phyloP scores from a whole-genome alignment of 2,329 filamentous ascomycete genomes.

The Fusarium lyarnte region DNA sequence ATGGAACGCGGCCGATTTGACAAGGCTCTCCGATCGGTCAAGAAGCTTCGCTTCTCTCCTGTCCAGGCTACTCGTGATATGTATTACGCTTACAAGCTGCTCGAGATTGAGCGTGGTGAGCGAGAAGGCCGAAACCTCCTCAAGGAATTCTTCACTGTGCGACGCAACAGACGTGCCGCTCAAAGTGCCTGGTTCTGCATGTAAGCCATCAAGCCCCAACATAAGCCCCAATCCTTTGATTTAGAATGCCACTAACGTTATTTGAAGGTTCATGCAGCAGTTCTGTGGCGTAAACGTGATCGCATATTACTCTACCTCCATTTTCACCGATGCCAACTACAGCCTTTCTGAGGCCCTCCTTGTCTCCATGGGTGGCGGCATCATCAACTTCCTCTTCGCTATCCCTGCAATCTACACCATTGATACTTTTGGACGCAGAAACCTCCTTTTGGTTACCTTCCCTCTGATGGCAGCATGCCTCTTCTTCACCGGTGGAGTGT shows the following conservation, averaged over 20 bases:
- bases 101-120: constrained; percentile 46
- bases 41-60: constrained; percentile 56
- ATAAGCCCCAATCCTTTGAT: neutral
- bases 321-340: constrained; percentile 53
- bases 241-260: neutral
- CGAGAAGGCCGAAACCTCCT: constrained; percentile 43
- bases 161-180: constrained; percentile 49
- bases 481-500: constrained; percentile 62
- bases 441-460: constrained; percentile 66
- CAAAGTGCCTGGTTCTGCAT: constrained; percentile 51
- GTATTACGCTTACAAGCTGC: constrained; percentile 57
- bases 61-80: constrained; percentile 62
- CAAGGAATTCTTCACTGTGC: constrained; percentile 52
- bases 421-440: constrained; percentile 66
- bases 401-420: constrained; percentile 68
- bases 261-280: constrained; percentile 48
- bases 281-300: constrained; percentile 62
- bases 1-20: constrained; percentile 59
- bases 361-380: constrained; percentile 65
- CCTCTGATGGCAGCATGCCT: constrained; percentile 66
- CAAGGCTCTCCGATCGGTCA: constrained; percentile 57
- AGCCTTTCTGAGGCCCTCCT: constrained; percentile 56
- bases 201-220: constrained; percentile 26
- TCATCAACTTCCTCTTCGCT: constrained; percentile 67
- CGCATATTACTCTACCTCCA: constrained; percentile 64